These are phyloP conservation scores for Centrapalus pauciflorus DNA, from an alignment of 129 eudicot genomes.

Conservation along the genomic window DNA sequence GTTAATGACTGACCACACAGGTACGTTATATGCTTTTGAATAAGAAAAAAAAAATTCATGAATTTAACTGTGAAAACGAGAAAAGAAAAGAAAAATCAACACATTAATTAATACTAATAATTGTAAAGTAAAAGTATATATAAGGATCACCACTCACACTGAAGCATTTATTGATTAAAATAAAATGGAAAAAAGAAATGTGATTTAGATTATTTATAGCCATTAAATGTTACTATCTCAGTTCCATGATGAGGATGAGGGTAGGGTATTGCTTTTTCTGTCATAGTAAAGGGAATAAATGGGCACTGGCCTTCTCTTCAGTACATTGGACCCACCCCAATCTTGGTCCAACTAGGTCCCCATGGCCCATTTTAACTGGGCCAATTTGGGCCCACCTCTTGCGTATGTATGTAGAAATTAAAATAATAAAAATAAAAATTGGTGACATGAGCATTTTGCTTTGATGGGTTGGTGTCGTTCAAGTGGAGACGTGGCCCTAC, in stretches of 20 bases:
- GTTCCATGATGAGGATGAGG: constrained; percentile 13
- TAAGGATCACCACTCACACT: too few relatives aligned
- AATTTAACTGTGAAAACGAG: too few relatives aligned
- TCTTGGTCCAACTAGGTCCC: constrained; percentile 33
- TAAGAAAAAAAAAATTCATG: too few relatives aligned
- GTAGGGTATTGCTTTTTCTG: constrained; percentile 20
- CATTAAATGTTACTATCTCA: constrained; percentile 6
- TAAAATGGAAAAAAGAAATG: neutral
- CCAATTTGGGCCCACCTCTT: constrained; percentile 35
- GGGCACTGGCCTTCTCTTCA: constrained; percentile 44
- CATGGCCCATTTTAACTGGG: constrained; percentile 37
- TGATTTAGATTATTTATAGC: neutral
- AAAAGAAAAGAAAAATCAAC: too few relatives aligned
- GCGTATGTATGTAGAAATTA: constrained; percentile 55
- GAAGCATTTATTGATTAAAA: neutral
- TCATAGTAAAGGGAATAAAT: constrained; percentile 49
- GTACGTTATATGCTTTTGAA: too few relatives aligned
- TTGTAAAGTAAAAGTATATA: too few relatives aligned
- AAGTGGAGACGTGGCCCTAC: constrained; percentile 63
- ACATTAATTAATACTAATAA: too few relatives aligned
- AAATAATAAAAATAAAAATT: too few relatives aligned
- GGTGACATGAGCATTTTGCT: constrained; percentile 63
- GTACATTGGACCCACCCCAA: constrained; percentile 35
- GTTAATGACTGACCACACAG: too few relatives aligned
- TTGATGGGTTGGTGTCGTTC: constrained; percentile 61